phyloP scores from a whole-genome alignment of 139 green algal species.

The Closterium sp. region DNA sequence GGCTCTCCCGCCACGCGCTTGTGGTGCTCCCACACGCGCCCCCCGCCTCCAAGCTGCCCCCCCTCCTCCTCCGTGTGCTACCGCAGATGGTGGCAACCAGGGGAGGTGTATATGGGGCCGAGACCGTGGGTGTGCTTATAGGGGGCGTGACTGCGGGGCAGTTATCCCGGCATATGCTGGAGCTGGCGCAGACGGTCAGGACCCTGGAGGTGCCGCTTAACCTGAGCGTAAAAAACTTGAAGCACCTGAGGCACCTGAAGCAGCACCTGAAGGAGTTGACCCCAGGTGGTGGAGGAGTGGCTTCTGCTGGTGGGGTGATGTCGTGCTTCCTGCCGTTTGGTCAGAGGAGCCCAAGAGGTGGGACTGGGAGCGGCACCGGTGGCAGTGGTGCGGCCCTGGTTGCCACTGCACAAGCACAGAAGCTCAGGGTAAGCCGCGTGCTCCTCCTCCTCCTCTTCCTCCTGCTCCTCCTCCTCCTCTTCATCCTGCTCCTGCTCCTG shows the following conservation, averaged over 20 bases:
- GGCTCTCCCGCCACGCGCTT: neutral
- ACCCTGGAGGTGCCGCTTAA: neutral
- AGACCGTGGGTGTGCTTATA: neutral
- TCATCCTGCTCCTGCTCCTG: neutral
- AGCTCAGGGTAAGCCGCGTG: neutral
- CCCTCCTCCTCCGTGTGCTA: neutral
- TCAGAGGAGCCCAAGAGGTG: neutral
- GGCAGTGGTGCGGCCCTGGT: neutral
- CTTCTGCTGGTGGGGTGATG: neutral
- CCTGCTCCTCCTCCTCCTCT: neutral
- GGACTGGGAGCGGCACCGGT: neutral
- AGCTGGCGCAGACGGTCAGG: neutral
- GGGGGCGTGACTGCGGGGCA: neutral
- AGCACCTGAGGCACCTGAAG: neutral
- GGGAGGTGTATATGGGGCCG: neutral
- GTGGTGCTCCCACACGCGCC: neutral
- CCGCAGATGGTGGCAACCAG: neutral
- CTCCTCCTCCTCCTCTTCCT: neutral
- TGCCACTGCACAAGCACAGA: neutral
- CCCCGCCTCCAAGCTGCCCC: neutral
- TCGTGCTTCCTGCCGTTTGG: neutral
- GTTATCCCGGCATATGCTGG: neutral
- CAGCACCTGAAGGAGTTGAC: neutral
- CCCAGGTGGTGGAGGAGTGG: neutral
- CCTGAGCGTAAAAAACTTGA: neutral